Evolutionary conservation across 73 alveolate species (phyloP).

Genomic region (Tetrahymena thermophila): DNA sequence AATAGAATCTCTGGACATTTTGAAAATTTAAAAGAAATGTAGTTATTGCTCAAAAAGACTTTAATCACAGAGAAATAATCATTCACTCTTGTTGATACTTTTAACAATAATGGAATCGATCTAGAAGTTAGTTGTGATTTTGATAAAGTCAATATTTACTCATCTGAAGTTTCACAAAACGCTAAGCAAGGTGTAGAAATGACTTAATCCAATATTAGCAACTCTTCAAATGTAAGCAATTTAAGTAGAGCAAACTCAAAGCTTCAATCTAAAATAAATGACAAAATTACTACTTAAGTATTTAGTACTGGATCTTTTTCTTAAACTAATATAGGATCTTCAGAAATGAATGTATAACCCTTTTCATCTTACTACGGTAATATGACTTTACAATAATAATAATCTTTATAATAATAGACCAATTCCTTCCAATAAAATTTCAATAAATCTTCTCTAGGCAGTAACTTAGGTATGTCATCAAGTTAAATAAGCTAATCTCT

Average conservation of each 20-base stretch:
- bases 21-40: neutral
- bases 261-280: neutral
- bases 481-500: neutral
- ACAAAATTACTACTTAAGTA: neutral
- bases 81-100: neutral
- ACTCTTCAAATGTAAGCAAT: neutral
- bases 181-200: neutral
- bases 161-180: neutral
- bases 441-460: neutral
- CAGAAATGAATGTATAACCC: neutral
- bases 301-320: neutral
- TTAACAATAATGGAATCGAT: neutral
- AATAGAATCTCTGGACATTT: neutral
- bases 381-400: neutral
- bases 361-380: neutral
- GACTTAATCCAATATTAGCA: neutral
- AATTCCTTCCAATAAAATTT: neutral
- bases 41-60: neutral
- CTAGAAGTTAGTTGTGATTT: neutral
- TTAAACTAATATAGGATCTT: neutral
- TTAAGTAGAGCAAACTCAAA: neutral
- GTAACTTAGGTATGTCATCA: neutral
- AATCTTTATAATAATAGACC: neutral
- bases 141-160: neutral
- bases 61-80: neutral